Percentiles rank a stretch among this genome's conserved stretches.
Evolutionary conservation across 352 stramenopile species (phyloP).

Genomic region (Saprolegnia parasitica): DNA sequence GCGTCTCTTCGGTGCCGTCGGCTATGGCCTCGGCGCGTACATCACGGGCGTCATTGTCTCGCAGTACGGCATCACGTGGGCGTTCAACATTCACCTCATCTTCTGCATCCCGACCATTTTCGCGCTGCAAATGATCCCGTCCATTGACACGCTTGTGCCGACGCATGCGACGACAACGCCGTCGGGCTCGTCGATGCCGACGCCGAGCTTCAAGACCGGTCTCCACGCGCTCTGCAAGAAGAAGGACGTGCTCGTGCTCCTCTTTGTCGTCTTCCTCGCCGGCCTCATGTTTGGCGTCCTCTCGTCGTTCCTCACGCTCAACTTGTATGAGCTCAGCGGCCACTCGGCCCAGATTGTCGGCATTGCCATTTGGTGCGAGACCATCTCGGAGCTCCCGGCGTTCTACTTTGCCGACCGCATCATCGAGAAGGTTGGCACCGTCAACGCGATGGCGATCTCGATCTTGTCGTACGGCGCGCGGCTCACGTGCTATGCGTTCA

Average conservation of each 20-base stretch:
- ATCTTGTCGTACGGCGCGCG: slow-evolving; percentile 55
- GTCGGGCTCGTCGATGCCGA: not conserved
- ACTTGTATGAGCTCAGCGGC: slow-evolving; percentile 64
- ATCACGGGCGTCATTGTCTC: slow-evolving; percentile 43
- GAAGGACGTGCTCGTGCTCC: slow-evolving; percentile 58
- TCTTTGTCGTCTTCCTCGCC: slow-evolving; percentile 56
- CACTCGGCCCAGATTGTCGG: slow-evolving; percentile 60
- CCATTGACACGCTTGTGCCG: slow-evolving; percentile 3
- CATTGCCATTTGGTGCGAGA: slow-evolving; percentile 63
- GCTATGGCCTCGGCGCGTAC: slow-evolving; percentile 41
- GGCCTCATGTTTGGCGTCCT: slow-evolving; percentile 58
- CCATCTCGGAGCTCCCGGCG: slow-evolving; percentile 60
- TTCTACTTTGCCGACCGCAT: slow-evolving; percentile 75
- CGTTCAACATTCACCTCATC: slow-evolving; percentile 48
- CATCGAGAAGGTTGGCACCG: slow-evolving; percentile 55
- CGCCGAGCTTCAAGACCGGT: not conserved
- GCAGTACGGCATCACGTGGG: slow-evolving; percentile 39
- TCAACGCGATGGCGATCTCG: slow-evolving; percentile 46
- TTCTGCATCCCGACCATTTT: slow-evolving; percentile 32
- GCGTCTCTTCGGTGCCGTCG: slow-evolving; percentile 43
- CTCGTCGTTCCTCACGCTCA: slow-evolving; percentile 65
- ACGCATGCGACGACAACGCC: not conserved
- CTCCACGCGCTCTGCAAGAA: slow-evolving; percentile 27
- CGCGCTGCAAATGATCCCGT: slow-evolving; percentile 28
- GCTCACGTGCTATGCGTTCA: slow-evolving; percentile 57